A percentile compares a stretch with the other conserved stretches of the same genome.
phyloP scores from a whole-genome alignment of 805 yeast species.

The Candida schatavii region DNA sequence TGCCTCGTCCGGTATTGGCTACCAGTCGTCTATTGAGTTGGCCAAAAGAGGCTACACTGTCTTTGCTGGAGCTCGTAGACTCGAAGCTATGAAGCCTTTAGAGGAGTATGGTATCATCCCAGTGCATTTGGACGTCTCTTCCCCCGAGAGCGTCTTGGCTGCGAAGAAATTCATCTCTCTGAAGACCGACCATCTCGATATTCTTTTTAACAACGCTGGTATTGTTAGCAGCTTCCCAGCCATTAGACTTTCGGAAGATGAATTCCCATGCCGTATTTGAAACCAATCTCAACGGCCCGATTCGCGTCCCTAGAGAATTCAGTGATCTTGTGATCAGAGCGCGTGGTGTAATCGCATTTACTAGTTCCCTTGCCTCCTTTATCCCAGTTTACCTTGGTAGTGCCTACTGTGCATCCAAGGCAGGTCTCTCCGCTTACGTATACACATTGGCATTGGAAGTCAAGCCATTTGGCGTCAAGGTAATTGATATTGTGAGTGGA shows the following conservation, averaged over 20 bases:
- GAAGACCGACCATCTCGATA: conserved; percentile 24
- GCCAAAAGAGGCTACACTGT: conserved; percentile 41
- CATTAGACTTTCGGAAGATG: conserved; percentile 25
- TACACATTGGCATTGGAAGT: conserved; percentile 14
- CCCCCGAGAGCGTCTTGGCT: conserved; percentile 21
- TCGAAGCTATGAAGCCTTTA: conserved; percentile 26
- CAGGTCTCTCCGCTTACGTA: conserved; percentile 17
- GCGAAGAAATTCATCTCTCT: conserved; percentile 20
- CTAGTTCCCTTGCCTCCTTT: conserved; percentile 31
- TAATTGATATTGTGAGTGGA: conserved; percentile 17
- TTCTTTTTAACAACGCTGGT: conserved; percentile 45
- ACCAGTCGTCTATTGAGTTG: conserved; percentile 38
- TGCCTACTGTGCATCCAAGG: conserved; percentile 35
- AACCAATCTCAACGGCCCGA: conserved; percentile 40
- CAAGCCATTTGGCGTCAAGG: conserved; percentile 18
- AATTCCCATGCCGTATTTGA: conserved; percentile 20
- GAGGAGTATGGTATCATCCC: conserved; percentile 26
- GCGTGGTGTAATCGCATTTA: conserved; percentile 36
- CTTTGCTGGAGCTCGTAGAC: conserved; percentile 32
- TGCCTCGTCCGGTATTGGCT: conserved; percentile 53
- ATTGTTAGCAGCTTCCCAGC: conserved; percentile 22
- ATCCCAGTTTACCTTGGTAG: conserved; percentile 32
- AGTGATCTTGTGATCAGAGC: conserved; percentile 26
- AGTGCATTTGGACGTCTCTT: conserved; percentile 34
- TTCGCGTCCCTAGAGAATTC: conserved; percentile 32